A percentile compares a stretch with the other conserved stretches of the same genome.
phyloP scores from a whole-genome alignment of 768 basidiomycete species.

The Mycena albidolilacea region DNA sequence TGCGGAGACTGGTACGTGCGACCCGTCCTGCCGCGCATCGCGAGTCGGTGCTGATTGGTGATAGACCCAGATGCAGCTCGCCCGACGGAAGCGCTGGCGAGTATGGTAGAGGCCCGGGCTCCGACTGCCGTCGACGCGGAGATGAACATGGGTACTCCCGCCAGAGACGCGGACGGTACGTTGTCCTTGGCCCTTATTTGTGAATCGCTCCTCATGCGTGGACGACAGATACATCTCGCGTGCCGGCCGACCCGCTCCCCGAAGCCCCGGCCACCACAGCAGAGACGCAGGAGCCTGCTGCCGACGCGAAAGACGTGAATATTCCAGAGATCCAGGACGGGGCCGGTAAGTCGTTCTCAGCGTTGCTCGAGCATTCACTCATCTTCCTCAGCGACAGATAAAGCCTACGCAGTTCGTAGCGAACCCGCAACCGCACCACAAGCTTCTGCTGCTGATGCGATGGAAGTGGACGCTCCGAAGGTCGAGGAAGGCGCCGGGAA shows the following conservation, averaged over 20 bases:
- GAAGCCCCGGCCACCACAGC: not conserved
- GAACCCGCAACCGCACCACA: not conserved
- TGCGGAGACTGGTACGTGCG: not conserved
- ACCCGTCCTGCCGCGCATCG: not conserved
- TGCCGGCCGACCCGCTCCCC: not conserved
- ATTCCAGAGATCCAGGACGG: not conserved
- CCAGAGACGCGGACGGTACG: no score
- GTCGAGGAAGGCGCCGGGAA: not conserved
- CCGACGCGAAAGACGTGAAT: not conserved
- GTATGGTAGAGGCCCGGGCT: no score
- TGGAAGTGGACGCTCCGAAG: not conserved
- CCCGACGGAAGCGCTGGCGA: no score
- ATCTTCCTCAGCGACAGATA: not conserved
- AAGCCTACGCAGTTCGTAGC: not conserved
- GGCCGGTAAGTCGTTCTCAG: not conserved
- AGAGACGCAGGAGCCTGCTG: not conserved
- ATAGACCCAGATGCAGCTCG: no score
- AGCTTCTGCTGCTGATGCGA: not conserved
- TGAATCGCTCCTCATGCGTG: not conserved
- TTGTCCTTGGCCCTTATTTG: no score
- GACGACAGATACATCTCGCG: not conserved
- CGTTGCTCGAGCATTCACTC: not conserved
- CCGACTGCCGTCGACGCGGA: no score
- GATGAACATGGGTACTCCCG: no score
- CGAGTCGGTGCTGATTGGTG: no score